A percentile compares a stretch with the other conserved stretches of the same genome.
These are phyloP conservation scores for Trametes cinnabarina DNA, from an alignment of 768 basidiomycete species.

Conservation along the genomic window DNA sequence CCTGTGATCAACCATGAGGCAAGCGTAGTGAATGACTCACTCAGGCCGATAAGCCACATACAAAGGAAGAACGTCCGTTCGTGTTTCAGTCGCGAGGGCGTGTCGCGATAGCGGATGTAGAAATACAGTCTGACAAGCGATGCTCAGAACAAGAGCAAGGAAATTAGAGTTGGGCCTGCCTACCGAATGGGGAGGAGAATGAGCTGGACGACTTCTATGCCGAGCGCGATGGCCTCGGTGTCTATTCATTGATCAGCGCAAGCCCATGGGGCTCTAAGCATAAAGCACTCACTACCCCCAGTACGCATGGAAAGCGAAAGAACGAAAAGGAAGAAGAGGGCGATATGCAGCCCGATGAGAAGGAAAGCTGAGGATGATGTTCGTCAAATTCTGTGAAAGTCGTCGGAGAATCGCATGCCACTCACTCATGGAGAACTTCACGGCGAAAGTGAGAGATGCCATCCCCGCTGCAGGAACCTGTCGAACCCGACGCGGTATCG, in stretches of 20 bases:
- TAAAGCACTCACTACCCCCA: slow-evolving; percentile 7
- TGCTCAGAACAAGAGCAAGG: neutral
- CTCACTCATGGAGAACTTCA: slow-evolving; percentile 16
- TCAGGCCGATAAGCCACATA: slow-evolving; percentile 4
- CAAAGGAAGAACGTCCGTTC: slow-evolving; percentile 8
- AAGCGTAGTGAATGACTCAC: neutral
- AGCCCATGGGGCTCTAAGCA: neutral
- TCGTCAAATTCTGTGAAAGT: neutral
- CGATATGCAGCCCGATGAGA: slow-evolving; percentile 8
- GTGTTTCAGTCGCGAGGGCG: slow-evolving; percentile 3
- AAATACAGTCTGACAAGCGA: neutral
- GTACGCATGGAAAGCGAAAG: slow-evolving; percentile 3
- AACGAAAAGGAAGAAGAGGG: slow-evolving; percentile 7
- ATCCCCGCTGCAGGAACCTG: neutral
- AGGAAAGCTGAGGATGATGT: neutral
- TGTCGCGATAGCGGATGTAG: slow-evolving; percentile 9
- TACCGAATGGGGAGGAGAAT: slow-evolving; percentile 8
- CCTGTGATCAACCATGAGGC: too few species aligned
- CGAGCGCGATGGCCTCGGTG: slow-evolving; percentile 11
- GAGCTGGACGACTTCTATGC: slow-evolving; percentile 6
- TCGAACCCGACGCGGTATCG: neutral
- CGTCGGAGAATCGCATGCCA: neutral
- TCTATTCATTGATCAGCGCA: neutral
- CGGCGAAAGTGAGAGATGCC: slow-evolving; percentile 10
- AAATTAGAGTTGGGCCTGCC: neutral